A percentile compares a stretch with the other conserved stretches of the same genome.
phyloP scores from a whole-genome alignment of 108 stramenopile genomes.

The Asterionellopsis glacialis region DNA sequence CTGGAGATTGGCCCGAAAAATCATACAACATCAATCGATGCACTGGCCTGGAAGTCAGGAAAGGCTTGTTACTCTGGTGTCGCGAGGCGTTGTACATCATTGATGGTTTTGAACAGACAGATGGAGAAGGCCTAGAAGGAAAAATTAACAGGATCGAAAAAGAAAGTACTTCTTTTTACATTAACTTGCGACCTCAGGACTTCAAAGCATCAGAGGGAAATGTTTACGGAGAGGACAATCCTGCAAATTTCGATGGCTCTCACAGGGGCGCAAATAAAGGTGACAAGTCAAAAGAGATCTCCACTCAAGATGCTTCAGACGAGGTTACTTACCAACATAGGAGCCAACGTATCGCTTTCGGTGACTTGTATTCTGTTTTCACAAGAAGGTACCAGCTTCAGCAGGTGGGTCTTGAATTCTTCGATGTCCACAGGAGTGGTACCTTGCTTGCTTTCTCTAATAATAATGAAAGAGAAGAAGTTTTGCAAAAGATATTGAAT shows the following conservation, averaged over 20 bases:
- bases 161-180: conserved; percentile 68
- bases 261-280: conserved; percentile 9
- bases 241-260: neutral
- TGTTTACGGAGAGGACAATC: conserved; percentile 21
- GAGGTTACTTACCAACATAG: conserved; percentile 82
- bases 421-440: conserved; percentile 74
- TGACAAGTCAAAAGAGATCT: conserved; percentile 31
- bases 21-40: conserved; percentile 84
- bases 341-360: conserved; percentile 80
- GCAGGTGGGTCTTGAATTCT: conserved; percentile 92
- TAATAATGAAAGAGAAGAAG: conserved; percentile 71
- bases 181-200: conserved; percentile 59
- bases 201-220: conserved; percentile 36
- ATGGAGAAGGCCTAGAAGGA: conserved; percentile 77
- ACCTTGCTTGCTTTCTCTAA: conserved; percentile 72
- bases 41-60: conserved; percentile 83
- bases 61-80: conserved; percentile 81
- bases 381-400: conserved; percentile 90
- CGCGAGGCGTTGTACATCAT: conserved; percentile 79
- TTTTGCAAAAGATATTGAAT: conserved; percentile 59
- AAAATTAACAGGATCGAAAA: conserved; percentile 77
- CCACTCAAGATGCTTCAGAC: conserved; percentile 21
- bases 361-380: conserved; percentile 79
- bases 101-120: conserved; percentile 84
- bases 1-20: conserved; percentile 83